These are phyloP conservation scores for Kitagawia praeruptora DNA, from an alignment of 129 eudicot genomes.

Conservation along the genomic window DNA sequence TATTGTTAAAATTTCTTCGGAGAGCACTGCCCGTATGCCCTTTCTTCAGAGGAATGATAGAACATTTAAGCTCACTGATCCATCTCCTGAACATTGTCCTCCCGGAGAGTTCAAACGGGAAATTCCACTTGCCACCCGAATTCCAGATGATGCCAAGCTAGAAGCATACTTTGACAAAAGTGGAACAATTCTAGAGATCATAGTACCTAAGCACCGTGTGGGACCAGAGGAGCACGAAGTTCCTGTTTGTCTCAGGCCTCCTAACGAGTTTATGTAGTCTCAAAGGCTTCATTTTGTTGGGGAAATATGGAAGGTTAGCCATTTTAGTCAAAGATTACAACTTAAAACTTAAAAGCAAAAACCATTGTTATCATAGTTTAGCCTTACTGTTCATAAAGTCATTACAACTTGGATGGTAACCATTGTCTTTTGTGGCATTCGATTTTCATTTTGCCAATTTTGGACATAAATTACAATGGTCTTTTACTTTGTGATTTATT, in stretches of 20 bases:
- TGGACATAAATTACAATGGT: not conserved
- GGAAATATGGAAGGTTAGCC: conserved; percentile 10
- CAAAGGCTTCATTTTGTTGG: conserved; percentile 11
- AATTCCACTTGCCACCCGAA: conserved; percentile 10
- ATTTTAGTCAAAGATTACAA: not conserved
- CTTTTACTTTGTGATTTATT: not conserved
- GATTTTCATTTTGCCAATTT: not conserved
- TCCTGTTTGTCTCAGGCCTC: conserved; percentile 25
- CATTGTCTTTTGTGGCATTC: not conserved
- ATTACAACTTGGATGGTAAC: not conserved
- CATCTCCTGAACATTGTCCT: conserved; percentile 11
- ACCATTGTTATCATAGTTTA: not conserved
- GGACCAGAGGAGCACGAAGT: conserved; percentile 16
- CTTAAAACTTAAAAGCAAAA: not conserved
- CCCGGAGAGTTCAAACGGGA: conserved; percentile 9
- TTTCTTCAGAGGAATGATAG: conserved; percentile 7
- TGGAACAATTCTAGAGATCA: conserved; percentile 8
- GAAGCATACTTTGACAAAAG: conserved; percentile 9
- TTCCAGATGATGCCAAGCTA: conserved; percentile 13
- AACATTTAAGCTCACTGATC: conserved; percentile 13
- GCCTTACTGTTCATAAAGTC: not conserved
- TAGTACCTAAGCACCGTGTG: conserved; percentile 4
- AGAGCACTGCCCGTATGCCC: conserved; percentile 1
- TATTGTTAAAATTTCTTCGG: conserved; percentile 5
- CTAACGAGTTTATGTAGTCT: conserved; percentile 37